Evolutionary conservation across 129 eudicot species (phyloP).

Genomic region (Artemisia tridentata): DNA sequence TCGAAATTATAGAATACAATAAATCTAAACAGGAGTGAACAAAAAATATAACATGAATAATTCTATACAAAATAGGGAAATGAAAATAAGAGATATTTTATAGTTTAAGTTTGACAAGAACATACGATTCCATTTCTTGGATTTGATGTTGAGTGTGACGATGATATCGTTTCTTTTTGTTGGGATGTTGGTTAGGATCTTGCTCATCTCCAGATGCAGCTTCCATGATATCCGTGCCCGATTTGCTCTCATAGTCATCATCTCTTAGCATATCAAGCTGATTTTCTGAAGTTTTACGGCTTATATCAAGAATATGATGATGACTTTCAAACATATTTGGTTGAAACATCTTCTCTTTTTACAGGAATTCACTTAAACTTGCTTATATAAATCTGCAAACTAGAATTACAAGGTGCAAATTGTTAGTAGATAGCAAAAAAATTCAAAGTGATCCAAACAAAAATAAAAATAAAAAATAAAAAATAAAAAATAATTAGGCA

Average conservation of each 20-base stretch:
- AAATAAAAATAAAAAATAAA: neutral
- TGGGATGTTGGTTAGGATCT: slow-evolving; percentile 90
- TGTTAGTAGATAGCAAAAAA: neutral
- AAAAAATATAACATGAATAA: neutral
- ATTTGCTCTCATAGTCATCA: slow-evolving; percentile 89
- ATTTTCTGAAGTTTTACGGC: slow-evolving; percentile 62
- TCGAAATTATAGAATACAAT: neutral
- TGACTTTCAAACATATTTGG: slow-evolving; percentile 88
- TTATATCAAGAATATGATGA: slow-evolving; percentile 58
- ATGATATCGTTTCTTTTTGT: slow-evolving; percentile 92
- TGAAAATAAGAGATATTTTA: neutral
- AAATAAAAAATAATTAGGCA: neutral
- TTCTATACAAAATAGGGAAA: no score
- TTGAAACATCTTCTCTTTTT: slow-evolving; percentile 66
- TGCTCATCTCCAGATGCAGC: slow-evolving; percentile 86
- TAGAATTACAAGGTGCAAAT: slow-evolving; percentile 13
- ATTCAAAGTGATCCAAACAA: neutral
- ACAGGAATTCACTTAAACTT: neutral
- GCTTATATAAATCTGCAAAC: slow-evolving; percentile 18
- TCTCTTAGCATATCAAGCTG: slow-evolving; percentile 76
- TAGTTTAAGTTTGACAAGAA: slow-evolving; percentile 1
- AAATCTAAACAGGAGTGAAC: neutral
- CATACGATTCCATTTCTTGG: slow-evolving; percentile 93
- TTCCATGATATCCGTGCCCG: slow-evolving; percentile 92
- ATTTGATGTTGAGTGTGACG: slow-evolving; percentile 98